Base-by-base conservation (phyloP, 257 asterid genomes). In the Orobanche coerulescens region DNA sequence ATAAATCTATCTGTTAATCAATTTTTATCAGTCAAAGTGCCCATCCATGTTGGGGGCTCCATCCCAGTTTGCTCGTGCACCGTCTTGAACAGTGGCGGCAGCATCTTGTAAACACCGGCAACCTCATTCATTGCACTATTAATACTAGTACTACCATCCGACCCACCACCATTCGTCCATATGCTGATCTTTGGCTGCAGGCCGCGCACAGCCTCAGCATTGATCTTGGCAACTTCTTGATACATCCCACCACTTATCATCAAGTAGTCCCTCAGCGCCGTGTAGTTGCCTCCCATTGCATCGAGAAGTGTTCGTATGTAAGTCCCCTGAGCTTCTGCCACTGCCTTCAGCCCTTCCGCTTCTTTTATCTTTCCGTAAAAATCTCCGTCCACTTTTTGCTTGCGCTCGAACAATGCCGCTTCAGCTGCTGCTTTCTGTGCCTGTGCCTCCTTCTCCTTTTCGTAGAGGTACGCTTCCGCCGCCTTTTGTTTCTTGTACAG, bases 31-130 rank as follows among this genome's bases (percentile, higher is more conserved):
- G 73, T 53, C 19, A 75, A n/a, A 19, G 68, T 58, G 28, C 76
- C 80, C 82, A 85, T 67, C 95, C 90, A 86, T n/a, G 83, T 15
- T 0, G 95, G 95, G 0, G 88, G 91, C 48, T 51, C 7, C 91
- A 85, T 83, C 42, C 95, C 95, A 14, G 85, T 85, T 64, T 85
- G 95, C 31, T 85, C 88, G 2, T 83, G 80, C 52, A 86, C 85
- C 1, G 95, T 83, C 51, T 73, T 70, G 15, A 86, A 72, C 64
- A 86, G 11, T 0, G 88, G 90, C 1, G 94, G 94, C 75, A 82
- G 26, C 87, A 78, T 79, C 44, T 73, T 85, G 30, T 83, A 85
- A 23, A 82, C 75, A 2, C 81, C 83, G 0, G 82, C 81, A 53
- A 85, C 74, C 42, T 85, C 88, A 15, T 65, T 80, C 84, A 81